Evolutionary conservation across 192 early-diverging fungal genomes (phyloP), one percentile per base, ranked within the genome.

Genomic region (Umbelopsis sp.): DNA sequence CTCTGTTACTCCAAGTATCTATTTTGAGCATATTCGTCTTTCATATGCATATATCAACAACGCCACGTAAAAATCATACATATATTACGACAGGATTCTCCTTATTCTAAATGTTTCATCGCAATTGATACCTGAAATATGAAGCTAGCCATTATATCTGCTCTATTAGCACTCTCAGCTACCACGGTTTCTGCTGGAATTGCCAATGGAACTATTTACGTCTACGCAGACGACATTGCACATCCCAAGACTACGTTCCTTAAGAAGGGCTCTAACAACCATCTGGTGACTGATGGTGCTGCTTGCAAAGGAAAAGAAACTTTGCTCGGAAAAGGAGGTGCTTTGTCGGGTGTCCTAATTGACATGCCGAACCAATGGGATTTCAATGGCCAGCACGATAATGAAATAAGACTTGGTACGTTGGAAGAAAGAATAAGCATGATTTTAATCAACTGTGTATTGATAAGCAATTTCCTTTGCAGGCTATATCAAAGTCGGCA

Each of bases 401-500:
- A 70, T 48, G 68, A 70, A 53, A 73, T 75, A 9, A 35, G 45
- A 5, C 64, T 65, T 30, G 48, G 41, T 50, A 21, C 16, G 64
- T 0, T 12, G 30, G 4, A 49, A 10, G 46, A 25, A 51, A 46
- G 10, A 50, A 46, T 1, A 30, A 30, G 27, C 27, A 30, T 30
- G 27, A 30, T 30, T 30, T 30, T 3, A 30, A 30, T 1, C 27
- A 30, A 1, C 27, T 30, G 27, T 37, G 44, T 49, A 23, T 12
- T 49, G 16, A 49, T 67, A 25, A 30, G n/a, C 27, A 2, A 13
- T 23, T 49, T 11, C 27, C 1, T 47, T 3, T 20, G 18, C 16
- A 70, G 74, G 74, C 51, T 75, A 75, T 46, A 70, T 75, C 69
- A 69, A 66, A 33, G 30, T 75, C 48, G 68, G 30, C 25, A 75